Base-by-base conservation (phyloP, 768 basidiomycete species). In the Ephemerocybe angulata region DNA sequence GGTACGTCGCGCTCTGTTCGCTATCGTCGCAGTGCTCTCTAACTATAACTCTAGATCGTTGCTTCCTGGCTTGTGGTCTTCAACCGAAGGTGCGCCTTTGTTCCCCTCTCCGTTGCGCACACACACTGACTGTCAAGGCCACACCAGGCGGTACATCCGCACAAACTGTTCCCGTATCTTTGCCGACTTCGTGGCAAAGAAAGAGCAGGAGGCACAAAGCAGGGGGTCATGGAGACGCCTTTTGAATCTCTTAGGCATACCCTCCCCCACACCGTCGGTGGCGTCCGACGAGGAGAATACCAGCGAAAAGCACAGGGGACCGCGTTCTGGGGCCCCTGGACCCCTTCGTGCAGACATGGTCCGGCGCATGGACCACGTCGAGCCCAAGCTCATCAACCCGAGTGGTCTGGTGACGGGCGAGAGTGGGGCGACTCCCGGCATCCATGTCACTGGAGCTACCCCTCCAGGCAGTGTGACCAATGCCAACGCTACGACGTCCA, bases 41-140 rank as follows among this genome's bases (percentile, higher is more conserved):
- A 24, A 48, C 22, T 28, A 24, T 50, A n/a, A 12, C 11, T 44
- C n/a, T 50, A 92, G 85, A 82, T 92, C 35, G 63, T 85, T 13
- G 81, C 93, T 6, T 91, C 90, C 0, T 90, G 91, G 87, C 75
- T 91, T 55, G 88, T 90, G 68, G 90, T 96, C 25, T 81, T 85
- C 55, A 79, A 86, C 55, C 79, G 93, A 54, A 84, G 83, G 88
- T 88, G 46, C 59, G 78, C 61, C 15, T 38, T 44, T 28, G 29
- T 53, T 53, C 11, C 43, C 54, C 41, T 30, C 24, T 22, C 37
- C 31, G 19, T 50, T 40, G 19, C 12, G 17, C 15, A 38, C 31
- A 11, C 38, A 24, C 28, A 22, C 19, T 48, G 2, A 41, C 15
- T 40, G 19, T 50, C 10, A 4, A 11, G 29, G 13, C 10, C 40